Percentiles rank a stretch among this genome's conserved stretches.
Evolutionary conservation across 331 rosid genomes (phyloP).

Genomic region (Quercus phellos): DNA sequence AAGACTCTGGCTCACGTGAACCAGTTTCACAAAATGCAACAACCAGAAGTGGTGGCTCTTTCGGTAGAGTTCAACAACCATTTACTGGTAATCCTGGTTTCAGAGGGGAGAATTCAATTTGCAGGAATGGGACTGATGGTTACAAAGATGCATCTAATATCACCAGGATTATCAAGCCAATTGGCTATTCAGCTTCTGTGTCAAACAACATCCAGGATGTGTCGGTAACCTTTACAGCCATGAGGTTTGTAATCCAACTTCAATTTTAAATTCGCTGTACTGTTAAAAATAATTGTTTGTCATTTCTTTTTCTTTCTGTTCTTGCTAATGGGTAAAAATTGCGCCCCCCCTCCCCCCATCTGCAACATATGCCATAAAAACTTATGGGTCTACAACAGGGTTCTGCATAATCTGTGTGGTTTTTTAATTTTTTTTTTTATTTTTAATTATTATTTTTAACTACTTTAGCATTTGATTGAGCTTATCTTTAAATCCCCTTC

Average conservation of each 20-base stretch:
- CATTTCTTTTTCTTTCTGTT: background rate
- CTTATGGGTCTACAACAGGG: background rate
- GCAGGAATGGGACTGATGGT: conserved; percentile 31
- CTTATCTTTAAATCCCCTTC: background rate
- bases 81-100: conserved; percentile 25
- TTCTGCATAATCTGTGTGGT: background rate
- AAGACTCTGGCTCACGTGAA: conserved; percentile 35
- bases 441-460: background rate
- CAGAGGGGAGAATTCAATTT: conserved; percentile 36
- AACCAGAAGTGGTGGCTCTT: conserved; percentile 28
- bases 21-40: conserved; percentile 37
- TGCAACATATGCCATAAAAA: background rate
- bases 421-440: background rate
- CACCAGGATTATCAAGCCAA: conserved; percentile 74
- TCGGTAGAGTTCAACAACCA: conserved; percentile 23
- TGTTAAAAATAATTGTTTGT: background rate
- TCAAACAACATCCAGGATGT: conserved; percentile 58
- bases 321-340: background rate
- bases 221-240: conserved; percentile 61
- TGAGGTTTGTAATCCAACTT: conserved; percentile 56
- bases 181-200: conserved; percentile 64
- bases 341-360: no score
- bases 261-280: background rate
- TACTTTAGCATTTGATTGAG: background rate
- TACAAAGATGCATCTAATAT: conserved; percentile 37